phyloP scores from a whole-genome alignment of 371 early-diverging fungal genomes.

The Zychaea mexicana region DNA sequence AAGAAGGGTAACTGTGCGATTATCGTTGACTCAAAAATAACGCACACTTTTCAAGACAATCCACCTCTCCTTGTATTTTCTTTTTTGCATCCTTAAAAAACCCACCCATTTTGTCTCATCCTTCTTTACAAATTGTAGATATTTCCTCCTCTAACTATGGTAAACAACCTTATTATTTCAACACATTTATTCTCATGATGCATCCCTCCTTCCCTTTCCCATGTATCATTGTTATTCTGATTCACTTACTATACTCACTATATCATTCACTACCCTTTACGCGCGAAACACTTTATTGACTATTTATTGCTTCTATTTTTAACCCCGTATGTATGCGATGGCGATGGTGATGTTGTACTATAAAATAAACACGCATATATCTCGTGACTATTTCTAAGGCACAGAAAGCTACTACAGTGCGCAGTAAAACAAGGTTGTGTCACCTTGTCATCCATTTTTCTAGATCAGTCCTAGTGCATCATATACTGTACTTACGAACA shows the following conservation, averaged over 20 bases:
- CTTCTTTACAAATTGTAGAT: too few species aligned
- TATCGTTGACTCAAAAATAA: neutral
- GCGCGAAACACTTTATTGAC: neutral
- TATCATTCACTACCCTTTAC: too few species aligned
- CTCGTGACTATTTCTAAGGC: neutral
- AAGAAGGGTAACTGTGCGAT: neutral
- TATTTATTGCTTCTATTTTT: constrained; percentile 1
- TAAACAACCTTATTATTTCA: too few species aligned
- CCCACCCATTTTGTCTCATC: neutral
- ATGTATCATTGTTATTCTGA: too few species aligned
- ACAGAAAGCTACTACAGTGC: neutral
- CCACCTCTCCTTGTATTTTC: neutral
- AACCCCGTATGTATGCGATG: neutral
- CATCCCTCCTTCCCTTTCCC: too few species aligned
- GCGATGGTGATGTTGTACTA: too few species aligned
- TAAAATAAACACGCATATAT: neutral
- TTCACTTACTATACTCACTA: too few species aligned
- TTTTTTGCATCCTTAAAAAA: neutral
- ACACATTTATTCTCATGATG: too few species aligned
- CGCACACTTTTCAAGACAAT: neutral
- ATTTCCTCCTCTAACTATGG: too few species aligned
- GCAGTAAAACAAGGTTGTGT: neutral
- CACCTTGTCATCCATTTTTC: neutral
- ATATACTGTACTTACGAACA: too few species aligned
- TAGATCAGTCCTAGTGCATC: neutral